Evolutionary conservation across 306 rosid genomes (phyloP), one percentile per base, ranked within the genome.

Genomic region (Argentina anserina): DNA sequence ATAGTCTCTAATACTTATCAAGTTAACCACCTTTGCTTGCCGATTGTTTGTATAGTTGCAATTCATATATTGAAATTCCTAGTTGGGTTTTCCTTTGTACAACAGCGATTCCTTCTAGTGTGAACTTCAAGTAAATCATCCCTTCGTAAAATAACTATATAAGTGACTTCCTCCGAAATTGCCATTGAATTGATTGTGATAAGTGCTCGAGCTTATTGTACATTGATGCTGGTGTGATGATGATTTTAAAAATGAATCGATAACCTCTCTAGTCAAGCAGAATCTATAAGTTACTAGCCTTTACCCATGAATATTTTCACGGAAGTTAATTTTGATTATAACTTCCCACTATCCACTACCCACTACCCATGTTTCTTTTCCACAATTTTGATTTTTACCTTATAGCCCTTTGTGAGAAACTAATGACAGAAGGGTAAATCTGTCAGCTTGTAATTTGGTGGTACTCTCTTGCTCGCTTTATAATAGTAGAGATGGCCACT

Each of bases 1-100:
- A 76, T 79, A 31, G 41, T 82, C 34, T 74, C 59, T 49, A n/a
- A n/a, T 39, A 8, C 59, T 52, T 18, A 2, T 36, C 15, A 15
- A 33, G 25, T 69, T 68, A 12, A 34, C 34, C 25, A 50, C 33
- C 9, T 36, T 53, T 58, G n/a, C 15, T 2, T 58, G 64, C n/a
- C 2, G 60, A 23, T 23, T 53, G 60, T 9, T 31, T 53, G 23
- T 47, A 18, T 18, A 50, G 58, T n/a, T 47, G 20, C 53, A 18
- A 17, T 50, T 53, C 29, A 9, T 53, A 9, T 9, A 23, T 9
- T 23, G 29, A 53, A 53, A n/a, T 23, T 33, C 9, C 8, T 6
- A 67, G 28, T 45, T 68, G 11, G 60, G 3, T 29, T 68, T 6
- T 43, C 12, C 37, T 43, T 43, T 17, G 1, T 67, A 1, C 26